These are phyloP conservation scores for Coleophoma cylindrospora DNA, from an alignment of 2,329 filamentous ascomycete species.

Conservation along the genomic window DNA sequence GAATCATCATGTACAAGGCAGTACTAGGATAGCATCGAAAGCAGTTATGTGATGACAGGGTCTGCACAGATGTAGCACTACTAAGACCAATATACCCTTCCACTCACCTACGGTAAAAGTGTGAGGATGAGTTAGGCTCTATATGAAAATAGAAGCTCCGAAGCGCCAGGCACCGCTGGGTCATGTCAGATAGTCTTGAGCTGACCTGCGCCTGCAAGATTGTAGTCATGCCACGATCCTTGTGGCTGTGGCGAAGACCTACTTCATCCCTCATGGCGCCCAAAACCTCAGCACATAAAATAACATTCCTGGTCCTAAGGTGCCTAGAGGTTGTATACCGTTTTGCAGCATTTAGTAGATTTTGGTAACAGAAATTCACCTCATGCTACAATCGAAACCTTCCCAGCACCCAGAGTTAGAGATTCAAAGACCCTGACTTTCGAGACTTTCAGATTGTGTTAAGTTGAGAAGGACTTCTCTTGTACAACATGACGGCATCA, in stretches of 20 bases:
- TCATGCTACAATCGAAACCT: background rate
- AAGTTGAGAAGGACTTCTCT: background rate
- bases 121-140: background rate
- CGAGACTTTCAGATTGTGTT: background rate
- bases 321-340: background rate
- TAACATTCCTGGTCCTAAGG: background rate
- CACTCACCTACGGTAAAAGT: no score
- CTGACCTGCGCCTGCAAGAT: background rate
- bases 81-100: no score
- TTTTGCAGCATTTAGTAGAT: background rate
- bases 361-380: background rate
- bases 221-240: background rate
- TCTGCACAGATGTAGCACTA: background rate
- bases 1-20: background rate
- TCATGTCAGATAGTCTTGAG: background rate
- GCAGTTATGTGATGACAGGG: background rate
- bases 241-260: background rate
- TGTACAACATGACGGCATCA: background rate
- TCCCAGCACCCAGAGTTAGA: background rate
- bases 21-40: background rate
- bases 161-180: background rate
- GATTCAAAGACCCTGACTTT: background rate
- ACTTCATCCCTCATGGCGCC: background rate
- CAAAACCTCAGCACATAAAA: background rate
- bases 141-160: background rate